Evolutionary conservation across 2,329 filamentous ascomycete species (phyloP), one percentile per base, ranked within the genome.

Genomic region (Sarocladium strictum): DNA sequence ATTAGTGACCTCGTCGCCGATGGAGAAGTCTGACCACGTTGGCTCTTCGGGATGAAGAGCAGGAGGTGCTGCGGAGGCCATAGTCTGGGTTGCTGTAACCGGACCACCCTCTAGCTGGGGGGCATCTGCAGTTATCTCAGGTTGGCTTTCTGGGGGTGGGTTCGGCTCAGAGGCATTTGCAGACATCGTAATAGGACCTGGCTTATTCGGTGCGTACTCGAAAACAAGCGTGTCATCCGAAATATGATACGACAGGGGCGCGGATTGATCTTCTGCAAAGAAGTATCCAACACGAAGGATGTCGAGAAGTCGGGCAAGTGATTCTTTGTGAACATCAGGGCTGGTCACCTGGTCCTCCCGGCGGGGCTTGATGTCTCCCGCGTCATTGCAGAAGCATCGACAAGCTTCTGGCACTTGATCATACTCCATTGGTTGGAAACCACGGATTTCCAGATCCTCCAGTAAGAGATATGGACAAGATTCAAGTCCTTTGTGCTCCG

Each of bases 361-460:
- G 40, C 70, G 68, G 26, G 72, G 70, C 58, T 78, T 78, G 49
- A 64, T 54, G n/a, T 64, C 65, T 23, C 67, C 67, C 29, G 65
- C 62, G 21, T 69, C 65, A 23, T 59, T 58, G 52, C 66, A 69
- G 54, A 69, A 71, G 15, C 72, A 66, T 54, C 70, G 67, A 54
- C 74, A 77, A 24, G 67, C 66, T 38, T 67, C 59, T 1, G 72
- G 71, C 3, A 78, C 63, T 10, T 62, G 57, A 1, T 69, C 63
- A 19, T 69, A 66, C 41, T 69, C 68, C 17, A 80, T 64, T 2
- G 76, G 71, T 15, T 68, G 66, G 27, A 79, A 62, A 3, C 77
- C 76, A 12, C 74, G 64, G 15, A 72, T 67, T 56, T 76, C 69
- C 55, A 76, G 59, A 55, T 83, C 80, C 61, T 83, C 80, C 0